phyloP scores from a whole-genome alignment of 2,329 filamentous ascomycete species.

The Tolypocladium amazonense region DNA sequence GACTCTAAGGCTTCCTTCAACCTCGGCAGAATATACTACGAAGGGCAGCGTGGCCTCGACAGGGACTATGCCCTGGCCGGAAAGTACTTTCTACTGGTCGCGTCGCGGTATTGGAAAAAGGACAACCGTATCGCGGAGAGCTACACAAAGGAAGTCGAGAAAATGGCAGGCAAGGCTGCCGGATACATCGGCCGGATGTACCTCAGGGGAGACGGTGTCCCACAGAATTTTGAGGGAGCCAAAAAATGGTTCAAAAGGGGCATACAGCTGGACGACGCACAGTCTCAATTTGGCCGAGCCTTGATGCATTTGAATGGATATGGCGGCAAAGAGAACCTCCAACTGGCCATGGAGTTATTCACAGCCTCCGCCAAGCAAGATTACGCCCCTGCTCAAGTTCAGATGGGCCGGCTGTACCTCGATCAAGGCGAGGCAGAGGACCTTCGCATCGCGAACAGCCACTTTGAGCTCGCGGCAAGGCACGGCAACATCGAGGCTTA shows the following conservation, averaged over 20 bases:
- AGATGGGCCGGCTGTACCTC: constrained; percentile 73
- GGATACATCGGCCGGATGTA: constrained; percentile 86
- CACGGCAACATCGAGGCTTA: constrained; percentile 81
- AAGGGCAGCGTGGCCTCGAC: constrained; percentile 67
- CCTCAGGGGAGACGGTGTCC: constrained; percentile 73
- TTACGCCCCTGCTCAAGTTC: constrained; percentile 68
- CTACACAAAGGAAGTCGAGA: constrained; percentile 60
- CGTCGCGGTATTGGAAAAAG: constrained; percentile 69
- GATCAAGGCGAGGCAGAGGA: constrained; percentile 67
- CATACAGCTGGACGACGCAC: constrained; percentile 61
- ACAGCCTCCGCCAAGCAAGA: constrained; percentile 74
- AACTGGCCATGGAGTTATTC: constrained; percentile 65
- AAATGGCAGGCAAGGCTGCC: constrained; percentile 70
- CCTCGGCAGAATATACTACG: constrained; percentile 77
- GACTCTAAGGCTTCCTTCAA: constrained; percentile 82
- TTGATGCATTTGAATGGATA: constrained; percentile 75
- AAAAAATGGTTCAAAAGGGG: constrained; percentile 77
- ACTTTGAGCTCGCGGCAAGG: constrained; percentile 77
- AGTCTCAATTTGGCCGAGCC: constrained; percentile 77
- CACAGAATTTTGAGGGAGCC: constrained; percentile 68
- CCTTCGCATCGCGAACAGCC: constrained; percentile 65
- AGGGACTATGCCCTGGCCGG: constrained; percentile 64
- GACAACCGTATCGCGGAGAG: constrained; percentile 67
- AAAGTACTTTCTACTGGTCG: constrained; percentile 71
- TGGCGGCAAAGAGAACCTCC: constrained; percentile 58